These are phyloP conservation scores for Jatropha multifida DNA, from an alignment of 441 rosid genomes.

Conservation along the genomic window DNA sequence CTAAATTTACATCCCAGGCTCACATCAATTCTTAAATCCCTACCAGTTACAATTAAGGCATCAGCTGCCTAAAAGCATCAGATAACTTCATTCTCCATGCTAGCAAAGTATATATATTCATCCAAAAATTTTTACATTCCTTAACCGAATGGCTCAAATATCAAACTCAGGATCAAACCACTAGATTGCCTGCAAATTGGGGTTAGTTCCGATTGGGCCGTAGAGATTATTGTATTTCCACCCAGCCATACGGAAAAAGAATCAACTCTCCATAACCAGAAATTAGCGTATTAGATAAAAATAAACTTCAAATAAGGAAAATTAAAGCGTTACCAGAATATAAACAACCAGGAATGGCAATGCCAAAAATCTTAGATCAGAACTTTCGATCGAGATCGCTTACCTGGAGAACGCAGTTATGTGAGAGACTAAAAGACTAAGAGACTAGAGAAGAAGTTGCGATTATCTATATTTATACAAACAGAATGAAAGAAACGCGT, in stretches of 20 bases:
- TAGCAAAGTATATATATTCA: neutral
- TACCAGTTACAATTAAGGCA: neutral
- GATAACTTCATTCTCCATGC: neutral
- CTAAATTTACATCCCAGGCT: neutral
- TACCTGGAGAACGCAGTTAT: neutral
- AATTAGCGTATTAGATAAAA: neutral
- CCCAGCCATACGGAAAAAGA: neutral
- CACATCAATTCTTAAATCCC: neutral
- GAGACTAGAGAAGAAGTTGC: neutral
- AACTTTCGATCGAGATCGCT: conserved; percentile 4
- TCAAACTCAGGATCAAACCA: neutral
- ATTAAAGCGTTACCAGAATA: neutral
- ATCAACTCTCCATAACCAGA: neutral
- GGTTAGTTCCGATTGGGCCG: neutral
- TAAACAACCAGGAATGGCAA: neutral
- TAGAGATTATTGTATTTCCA: too few relatives aligned
- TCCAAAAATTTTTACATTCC: neutral
- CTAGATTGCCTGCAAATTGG: neutral
- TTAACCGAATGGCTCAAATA: neutral
- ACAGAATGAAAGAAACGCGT: neutral
- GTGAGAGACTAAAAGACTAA: neutral
- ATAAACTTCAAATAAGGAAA: neutral
- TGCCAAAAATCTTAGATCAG: neutral
- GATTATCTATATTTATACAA: too few relatives aligned
- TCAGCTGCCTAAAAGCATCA: neutral